Conservation (phyloP, 1,139 yeast species). For the Candida labiduridarum region DNA sequence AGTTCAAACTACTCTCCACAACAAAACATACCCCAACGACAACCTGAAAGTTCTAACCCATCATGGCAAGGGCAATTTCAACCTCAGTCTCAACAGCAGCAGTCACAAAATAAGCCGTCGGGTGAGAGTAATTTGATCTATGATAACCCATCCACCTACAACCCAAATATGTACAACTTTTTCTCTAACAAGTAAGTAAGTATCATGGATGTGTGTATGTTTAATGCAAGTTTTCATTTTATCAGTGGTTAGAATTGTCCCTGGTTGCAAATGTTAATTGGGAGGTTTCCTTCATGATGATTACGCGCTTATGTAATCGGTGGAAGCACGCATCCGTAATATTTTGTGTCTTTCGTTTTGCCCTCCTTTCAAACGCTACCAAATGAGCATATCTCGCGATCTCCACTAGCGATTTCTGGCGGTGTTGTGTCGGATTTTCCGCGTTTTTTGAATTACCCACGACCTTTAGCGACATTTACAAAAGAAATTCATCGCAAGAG, state of each 20-base stretch:
- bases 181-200: conserved; percentile 24
- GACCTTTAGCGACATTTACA: background rate
- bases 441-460: no score
- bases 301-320: no score
- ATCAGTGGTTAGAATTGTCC: background rate
- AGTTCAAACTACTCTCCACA: background rate
- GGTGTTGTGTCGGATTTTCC: no score
- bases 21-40: conserved; percentile 2
- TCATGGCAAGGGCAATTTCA: background rate
- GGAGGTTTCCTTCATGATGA: no score
- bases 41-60: conserved; percentile 1
- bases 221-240: no score
- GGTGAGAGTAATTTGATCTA: conserved; percentile 33
- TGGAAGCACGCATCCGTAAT: no score
- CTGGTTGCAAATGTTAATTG: background rate
- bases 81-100: conserved; percentile 15
- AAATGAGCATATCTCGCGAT: background rate
- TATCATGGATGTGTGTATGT: background rate
- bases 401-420: no score
- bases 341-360: background rate
- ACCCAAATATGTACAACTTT: conserved; percentile 50
- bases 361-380: background rate
- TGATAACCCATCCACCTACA: conserved; percentile 51
- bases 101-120: conserved; percentile 3
- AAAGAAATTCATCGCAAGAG: background rate